phyloP scores from a whole-genome alignment of 495 filamentous ascomycete genomes.

The Cercophora sp. region DNA sequence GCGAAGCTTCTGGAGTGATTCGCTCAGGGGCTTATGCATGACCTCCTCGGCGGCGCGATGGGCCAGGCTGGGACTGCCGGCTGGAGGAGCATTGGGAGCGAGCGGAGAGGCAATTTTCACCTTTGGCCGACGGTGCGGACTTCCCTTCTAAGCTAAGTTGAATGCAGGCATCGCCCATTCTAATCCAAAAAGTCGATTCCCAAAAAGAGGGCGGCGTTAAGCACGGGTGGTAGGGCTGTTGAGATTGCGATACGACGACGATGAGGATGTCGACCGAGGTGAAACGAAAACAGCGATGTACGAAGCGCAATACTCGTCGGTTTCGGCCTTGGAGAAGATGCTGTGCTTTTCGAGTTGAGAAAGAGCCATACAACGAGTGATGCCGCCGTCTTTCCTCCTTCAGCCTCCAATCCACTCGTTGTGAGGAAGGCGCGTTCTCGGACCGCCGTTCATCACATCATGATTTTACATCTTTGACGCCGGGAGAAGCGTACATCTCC shows the following conservation, averaged over 20 bases:
- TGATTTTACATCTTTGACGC: conserved; percentile 72
- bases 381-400: neutral
- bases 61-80: conserved; percentile 19
- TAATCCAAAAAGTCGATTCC: conserved; percentile 34
- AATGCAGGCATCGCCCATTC: conserved; percentile 42
- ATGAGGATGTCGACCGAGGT: neutral
- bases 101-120: conserved; percentile 24
- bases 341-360: neutral
- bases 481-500: conserved; percentile 76
- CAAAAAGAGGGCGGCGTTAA: conserved; percentile 8
- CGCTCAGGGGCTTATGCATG: conserved; percentile 31
- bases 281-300: neutral
- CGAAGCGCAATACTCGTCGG: neutral
- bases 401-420: neutral
- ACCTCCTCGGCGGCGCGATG: conserved; percentile 36
- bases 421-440: conserved; percentile 2
- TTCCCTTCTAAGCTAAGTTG: conserved; percentile 49
- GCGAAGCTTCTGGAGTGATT: conserved; percentile 25
- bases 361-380: neutral
- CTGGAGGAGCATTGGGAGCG: conserved; percentile 20
- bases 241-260: conserved; percentile 3
- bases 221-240: conserved; percentile 8
- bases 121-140: conserved; percentile 39
- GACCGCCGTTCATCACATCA: conserved; percentile 27
- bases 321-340: neutral